Base-by-base conservation (phyloP, 2,329 filamentous ascomycete species). In the Epichloe gansuensis region DNA sequence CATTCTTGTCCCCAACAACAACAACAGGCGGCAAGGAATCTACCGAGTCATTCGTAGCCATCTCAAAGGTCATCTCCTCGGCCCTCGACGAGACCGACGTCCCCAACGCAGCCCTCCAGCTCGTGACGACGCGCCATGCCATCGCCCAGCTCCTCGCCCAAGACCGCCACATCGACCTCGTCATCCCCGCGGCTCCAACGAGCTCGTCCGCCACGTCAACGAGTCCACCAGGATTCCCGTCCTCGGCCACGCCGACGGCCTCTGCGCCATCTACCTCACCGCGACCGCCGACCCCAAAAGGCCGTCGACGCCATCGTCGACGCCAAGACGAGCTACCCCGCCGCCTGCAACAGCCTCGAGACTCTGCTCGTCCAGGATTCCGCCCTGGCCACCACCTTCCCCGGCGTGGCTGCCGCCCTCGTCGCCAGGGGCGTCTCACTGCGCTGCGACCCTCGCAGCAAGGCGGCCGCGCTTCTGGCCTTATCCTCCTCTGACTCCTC, bases 271-370 rank as follows among this genome's bases (percentile, higher is more conserved):
- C 57, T 98, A 93, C 69, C 76, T 98, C 50, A 86, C 93, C 62
- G 75, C 76, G 11, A 87, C 89, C 54, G 91, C 88, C 47, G 85
- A 94, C 61, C 69, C 41, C 72, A 77, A 44, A 84, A 88, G 70
- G 88, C 89, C 12, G 77, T 80, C 21, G 81, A 81, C 56, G 85
- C 95, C 52, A 74, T 97, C 47, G 75, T 95, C 52, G 93, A 98
- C 70, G 86, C 91, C 46, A 98, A 98, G 72, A 90, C 87, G 28
- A 87, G 85, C 68, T 98, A 98, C 65, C 89, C 91, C 1, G 93
- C 93, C 39, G 93, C 91, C 13, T 98, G 93, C 75, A 98, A 98
- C 72, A 83, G 86, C 43, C 72, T 91, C n/a, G 93, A 98, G 71
- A 94, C 90, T 1, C 77, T 98, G 9, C 80, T 98, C 17, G 86